A percentile compares a stretch with the other conserved stretches of the same genome.
These are phyloP conservation scores for Ophiostoma populinum DNA, from an alignment of 2,329 filamentous ascomycete species.

Conservation along the genomic window DNA sequence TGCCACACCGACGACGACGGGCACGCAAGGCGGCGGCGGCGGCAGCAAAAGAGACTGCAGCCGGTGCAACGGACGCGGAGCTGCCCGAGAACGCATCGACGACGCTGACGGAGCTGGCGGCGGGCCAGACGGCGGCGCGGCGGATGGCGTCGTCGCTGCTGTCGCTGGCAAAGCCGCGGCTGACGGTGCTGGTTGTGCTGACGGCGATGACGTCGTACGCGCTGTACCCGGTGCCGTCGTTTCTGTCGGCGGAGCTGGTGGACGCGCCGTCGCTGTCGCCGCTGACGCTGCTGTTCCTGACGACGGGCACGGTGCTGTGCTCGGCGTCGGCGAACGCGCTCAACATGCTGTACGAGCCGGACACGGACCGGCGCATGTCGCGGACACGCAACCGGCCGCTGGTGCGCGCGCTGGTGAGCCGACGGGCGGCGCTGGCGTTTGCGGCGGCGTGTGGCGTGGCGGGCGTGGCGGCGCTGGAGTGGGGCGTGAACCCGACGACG, in stretches of 20 bases:
- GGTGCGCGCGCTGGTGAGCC: slow-evolving; percentile 62
- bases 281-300: slow-evolving; percentile 82
- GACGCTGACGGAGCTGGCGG: slow-evolving; percentile 33
- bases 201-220: slow-evolving; percentile 84
- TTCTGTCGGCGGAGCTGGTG: slow-evolving; percentile 48
- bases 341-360: slow-evolving; percentile 92
- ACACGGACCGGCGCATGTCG: slow-evolving; percentile 81
- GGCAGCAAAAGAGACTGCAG: too few relatives aligned
- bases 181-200: slow-evolving; percentile 80
- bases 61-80: background rate
- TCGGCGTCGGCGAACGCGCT: slow-evolving; percentile 84
- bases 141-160: slow-evolving; percentile 67
- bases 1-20: slow-evolving; percentile 11
- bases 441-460: slow-evolving; percentile 52
- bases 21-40: background rate
- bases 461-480: slow-evolving; percentile 60
- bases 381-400: slow-evolving; percentile 84
- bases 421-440: slow-evolving; percentile 57
- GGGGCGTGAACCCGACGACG: slow-evolving; percentile 87
- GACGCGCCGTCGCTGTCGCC: slow-evolving; percentile 63
- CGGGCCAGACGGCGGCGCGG: slow-evolving; percentile 32
- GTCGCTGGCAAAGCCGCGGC: slow-evolving; percentile 84
- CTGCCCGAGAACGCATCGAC: slow-evolving; percentile 28
- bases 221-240: slow-evolving; percentile 77
- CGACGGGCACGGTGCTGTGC: slow-evolving; percentile 72